Evolutionary conservation across 2,329 filamentous ascomycete genomes (phyloP).

Genomic region (Macroventuria anomochaeta): DNA sequence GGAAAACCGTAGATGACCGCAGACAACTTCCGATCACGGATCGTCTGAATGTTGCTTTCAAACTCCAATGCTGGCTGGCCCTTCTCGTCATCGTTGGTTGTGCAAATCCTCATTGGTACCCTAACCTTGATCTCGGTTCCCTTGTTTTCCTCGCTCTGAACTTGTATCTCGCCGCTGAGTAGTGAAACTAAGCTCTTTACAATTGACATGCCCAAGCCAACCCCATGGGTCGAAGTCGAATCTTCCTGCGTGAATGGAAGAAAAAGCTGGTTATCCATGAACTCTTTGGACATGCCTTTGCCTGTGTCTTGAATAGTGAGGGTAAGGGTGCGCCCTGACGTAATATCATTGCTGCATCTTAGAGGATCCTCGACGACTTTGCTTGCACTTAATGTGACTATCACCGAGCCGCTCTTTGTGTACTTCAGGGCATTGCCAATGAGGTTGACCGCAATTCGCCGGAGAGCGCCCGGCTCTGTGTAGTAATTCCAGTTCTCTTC

Average conservation of each 20-base stretch:
- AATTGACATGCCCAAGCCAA: slow-evolving; percentile 32
- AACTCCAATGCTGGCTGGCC: not conserved
- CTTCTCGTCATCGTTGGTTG: not conserved
- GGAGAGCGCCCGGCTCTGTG: slow-evolving; percentile 19
- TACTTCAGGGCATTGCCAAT: slow-evolving; percentile 34
- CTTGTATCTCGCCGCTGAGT: slow-evolving; percentile 25
- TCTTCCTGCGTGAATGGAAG: slow-evolving; percentile 32
- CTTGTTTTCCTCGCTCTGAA: slow-evolving; percentile 9
- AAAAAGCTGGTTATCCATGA: slow-evolving; percentile 24
- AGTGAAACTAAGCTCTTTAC: slow-evolving; percentile 25
- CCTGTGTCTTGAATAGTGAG: slow-evolving; percentile 40
- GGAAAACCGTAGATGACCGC: slow-evolving; percentile 18
- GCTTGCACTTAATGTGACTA: not conserved
- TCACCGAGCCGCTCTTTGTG: slow-evolving; percentile 17
- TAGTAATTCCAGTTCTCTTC: slow-evolving; percentile 12
- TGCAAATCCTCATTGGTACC: slow-evolving; percentile 5
- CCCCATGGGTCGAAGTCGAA: slow-evolving; percentile 19
- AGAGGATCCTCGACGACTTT: not conserved
- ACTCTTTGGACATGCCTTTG: slow-evolving; percentile 28
- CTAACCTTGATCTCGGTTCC: slow-evolving; percentile 9
- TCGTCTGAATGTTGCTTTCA: not conserved
- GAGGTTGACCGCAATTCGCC: slow-evolving; percentile 29
- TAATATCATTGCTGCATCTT: slow-evolving; percentile 1
- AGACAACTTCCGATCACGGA: slow-evolving; percentile 6
- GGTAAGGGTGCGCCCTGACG: not conserved